Evolutionary conservation across 1,139 yeast genomes (phyloP), one percentile per base, ranked within the genome.

Genomic region (Sporopachydermia cereana): DNA sequence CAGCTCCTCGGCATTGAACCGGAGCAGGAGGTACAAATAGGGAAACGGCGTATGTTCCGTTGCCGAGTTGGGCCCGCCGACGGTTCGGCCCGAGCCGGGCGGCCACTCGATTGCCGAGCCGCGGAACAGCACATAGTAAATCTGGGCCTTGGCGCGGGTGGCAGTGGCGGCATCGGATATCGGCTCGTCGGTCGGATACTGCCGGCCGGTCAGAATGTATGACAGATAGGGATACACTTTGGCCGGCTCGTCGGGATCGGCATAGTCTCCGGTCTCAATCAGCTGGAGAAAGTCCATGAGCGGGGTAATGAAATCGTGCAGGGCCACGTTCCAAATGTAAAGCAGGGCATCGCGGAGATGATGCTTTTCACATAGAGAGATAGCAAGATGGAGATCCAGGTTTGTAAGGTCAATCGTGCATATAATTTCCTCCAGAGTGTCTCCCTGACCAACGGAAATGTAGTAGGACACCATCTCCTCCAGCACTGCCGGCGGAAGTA

Each of bases 311-410:
- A 76, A 88, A 55, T 88, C 96, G 24, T 67, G 60, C 41, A 88
- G 62, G 3, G 84, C 65, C 18, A 63, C 67, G 51, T 77, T 84
- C 80, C 86, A 81, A 27, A 88, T 72, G 57, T 78, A 85, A 0
- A 77, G 70, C 44, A 74, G 62, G 27, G 84, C 74, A 46, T 83
- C 91, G 30, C 68, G 64, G 5, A 85, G 64, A 12, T 70, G 64
- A 52, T 79, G 64, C 48, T 70, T 56, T 24, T 65, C 63, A 57
- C 94, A 83, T 27, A 84, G 62, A 3, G 68, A 66, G 24, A 84
- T 67, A 0, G 91, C 76, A 25, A 80, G 60, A 59, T 88, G 94
- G 41, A 86, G 70, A 57, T 88, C 95, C 48, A 88, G 67, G n/a
- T 76, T 68, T 2, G 64, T 53, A 12, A 82, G 69, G 54, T 85